These are phyloP conservation scores for Mycogone perniciosa DNA, from an alignment of 2,329 filamentous ascomycete species.

Conservation along the genomic window DNA sequence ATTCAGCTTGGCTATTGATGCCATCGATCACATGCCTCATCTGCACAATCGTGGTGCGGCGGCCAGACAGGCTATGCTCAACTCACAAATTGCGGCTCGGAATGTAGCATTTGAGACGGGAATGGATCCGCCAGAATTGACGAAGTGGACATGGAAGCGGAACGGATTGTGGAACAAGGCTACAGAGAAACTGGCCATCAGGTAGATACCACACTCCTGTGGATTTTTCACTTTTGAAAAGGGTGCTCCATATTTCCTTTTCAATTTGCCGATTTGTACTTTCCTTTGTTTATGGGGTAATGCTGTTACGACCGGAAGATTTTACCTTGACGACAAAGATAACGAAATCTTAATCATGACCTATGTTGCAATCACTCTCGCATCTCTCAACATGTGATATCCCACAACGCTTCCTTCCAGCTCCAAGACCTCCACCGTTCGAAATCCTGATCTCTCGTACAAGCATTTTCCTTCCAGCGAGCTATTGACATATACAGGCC, in stretches of 20 bases:
- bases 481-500: slow-evolving; percentile 24
- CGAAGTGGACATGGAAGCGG: slow-evolving; percentile 60
- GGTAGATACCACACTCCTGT: not conserved
- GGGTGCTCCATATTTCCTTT: too few species aligned
- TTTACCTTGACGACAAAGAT: too few species aligned
- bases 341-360: too few species aligned
- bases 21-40: slow-evolving; percentile 59
- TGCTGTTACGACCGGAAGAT: too few species aligned
- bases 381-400: slow-evolving; percentile 28
- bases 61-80: slow-evolving; percentile 57
- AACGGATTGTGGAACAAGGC: slow-evolving; percentile 29
- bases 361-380: not conserved
- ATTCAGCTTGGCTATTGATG: slow-evolving; percentile 70
- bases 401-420: slow-evolving; percentile 18
- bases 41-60: slow-evolving; percentile 58
- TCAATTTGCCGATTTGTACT: too few species aligned
- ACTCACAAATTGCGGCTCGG: slow-evolving; percentile 57
- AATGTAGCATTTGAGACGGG: slow-evolving; percentile 64
- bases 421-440: slow-evolving; percentile 16
- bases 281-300: too few species aligned
- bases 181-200: slow-evolving; percentile 4
- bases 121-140: slow-evolving; percentile 60
- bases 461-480: slow-evolving; percentile 20
- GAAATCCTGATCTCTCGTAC: slow-evolving; percentile 26
- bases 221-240: too few species aligned